phyloP scores from a whole-genome alignment of 179 eudicot genomes.

The Amaranthus tricolor region DNA sequence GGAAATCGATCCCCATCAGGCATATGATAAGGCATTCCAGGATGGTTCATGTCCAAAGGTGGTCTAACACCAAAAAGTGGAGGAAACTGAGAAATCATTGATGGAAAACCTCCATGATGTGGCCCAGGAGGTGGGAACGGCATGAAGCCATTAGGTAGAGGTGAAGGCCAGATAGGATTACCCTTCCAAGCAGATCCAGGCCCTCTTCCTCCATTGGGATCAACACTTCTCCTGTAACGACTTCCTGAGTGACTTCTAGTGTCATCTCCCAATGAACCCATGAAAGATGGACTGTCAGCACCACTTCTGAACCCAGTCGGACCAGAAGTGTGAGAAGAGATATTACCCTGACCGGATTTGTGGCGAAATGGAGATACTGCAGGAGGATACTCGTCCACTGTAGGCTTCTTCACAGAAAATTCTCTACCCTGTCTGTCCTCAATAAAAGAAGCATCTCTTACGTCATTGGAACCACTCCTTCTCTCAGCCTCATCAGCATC shows the following conservation, averaged over 20 bases:
- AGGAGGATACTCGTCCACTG: constrained; percentile 52
- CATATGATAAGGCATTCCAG: constrained; percentile 64
- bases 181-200: constrained; percentile 85
- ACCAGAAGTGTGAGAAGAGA: constrained; percentile 48
- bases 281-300: constrained; percentile 51
- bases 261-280: constrained; percentile 61
- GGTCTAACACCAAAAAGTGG: constrained; percentile 64
- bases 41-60: constrained; percentile 70
- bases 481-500: constrained; percentile 68
- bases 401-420: constrained; percentile 39
- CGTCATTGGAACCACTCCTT: constrained; percentile 60
- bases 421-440: constrained; percentile 64
- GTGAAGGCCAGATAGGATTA: constrained; percentile 80
- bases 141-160: constrained; percentile 70
- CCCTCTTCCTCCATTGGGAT: constrained; percentile 61
- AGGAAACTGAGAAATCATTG: constrained; percentile 48
- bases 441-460: constrained; percentile 45
- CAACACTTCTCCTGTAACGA: constrained; percentile 67
- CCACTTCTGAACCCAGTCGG: constrained; percentile 60
- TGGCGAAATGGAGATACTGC: constrained; percentile 66
- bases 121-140: constrained; percentile 87
- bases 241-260: constrained; percentile 52
- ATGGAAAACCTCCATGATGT: constrained; percentile 67
- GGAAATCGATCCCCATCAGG: constrained; percentile 66
- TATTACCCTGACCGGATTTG: constrained; percentile 49